Conservation (phyloP, 441 rosid genomes). For the Adansonia gregorii region DNA sequence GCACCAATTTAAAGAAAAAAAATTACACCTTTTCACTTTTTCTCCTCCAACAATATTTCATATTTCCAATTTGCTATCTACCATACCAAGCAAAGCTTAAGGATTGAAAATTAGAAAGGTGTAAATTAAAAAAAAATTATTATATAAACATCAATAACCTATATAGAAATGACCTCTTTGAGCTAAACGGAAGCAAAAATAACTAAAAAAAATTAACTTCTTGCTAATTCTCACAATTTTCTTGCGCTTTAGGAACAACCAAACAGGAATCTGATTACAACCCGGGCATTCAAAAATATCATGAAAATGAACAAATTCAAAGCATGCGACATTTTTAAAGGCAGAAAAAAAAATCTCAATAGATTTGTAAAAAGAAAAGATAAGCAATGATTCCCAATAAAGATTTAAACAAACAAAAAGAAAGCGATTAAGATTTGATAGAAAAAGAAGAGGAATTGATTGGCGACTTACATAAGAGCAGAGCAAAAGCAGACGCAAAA, state of each 20-base stretch:
- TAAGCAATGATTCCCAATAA: not conserved
- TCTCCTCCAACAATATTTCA: too few species aligned
- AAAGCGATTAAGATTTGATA: not conserved
- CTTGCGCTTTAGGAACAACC: not conserved
- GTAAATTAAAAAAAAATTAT: too few species aligned
- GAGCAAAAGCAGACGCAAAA: constrained; percentile 32
- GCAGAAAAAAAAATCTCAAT: not conserved
- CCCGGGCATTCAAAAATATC: not conserved
- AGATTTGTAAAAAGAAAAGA: not conserved
- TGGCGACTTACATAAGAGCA: constrained; percentile 29
- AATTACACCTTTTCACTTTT: too few species aligned
- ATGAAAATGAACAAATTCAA: not conserved
- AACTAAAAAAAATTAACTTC: not conserved
- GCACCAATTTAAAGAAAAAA: too few species aligned
- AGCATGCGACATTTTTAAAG: not conserved
- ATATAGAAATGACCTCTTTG: not conserved
- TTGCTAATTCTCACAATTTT: not conserved
- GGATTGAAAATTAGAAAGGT: too few species aligned
- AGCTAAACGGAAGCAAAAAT: not conserved
- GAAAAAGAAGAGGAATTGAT: not conserved
- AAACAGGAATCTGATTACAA: not conserved
- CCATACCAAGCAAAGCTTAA: too few species aligned
- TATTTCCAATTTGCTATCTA: too few species aligned
- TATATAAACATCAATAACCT: not conserved
- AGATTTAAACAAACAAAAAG: not conserved